phyloP scores from a whole-genome alignment of 192 early-diverging fungal species.

The Backusella morwellensis region DNA sequence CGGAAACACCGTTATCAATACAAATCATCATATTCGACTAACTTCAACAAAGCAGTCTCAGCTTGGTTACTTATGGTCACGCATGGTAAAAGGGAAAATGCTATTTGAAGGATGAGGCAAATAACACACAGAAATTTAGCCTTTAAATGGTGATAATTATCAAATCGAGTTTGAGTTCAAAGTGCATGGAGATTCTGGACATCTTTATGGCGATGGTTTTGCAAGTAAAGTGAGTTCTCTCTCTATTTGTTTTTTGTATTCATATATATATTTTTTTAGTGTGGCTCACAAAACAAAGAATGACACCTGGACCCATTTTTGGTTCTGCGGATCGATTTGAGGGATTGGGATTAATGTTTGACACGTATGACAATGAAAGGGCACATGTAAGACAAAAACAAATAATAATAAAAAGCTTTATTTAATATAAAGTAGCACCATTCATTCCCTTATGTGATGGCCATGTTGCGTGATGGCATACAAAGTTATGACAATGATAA shows the following conservation, averaged over 20 bases:
- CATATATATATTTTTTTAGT: conserved; percentile 28
- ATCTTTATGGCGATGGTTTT: conserved; percentile 92
- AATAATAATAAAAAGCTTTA: neutral
- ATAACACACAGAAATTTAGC: conserved; percentile 42
- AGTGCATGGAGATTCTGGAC: conserved; percentile 70
- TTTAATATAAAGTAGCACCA: conserved; percentile 34
- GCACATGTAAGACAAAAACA: conserved; percentile 38
- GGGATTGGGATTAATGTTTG: conserved; percentile 94
- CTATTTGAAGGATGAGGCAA: neutral
- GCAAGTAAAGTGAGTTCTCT: conserved; percentile 45
- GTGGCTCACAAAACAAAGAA: conserved; percentile 83
- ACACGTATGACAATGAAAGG: conserved; percentile 88
- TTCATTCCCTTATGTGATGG: conserved; percentile 86
- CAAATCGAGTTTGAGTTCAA: conserved; percentile 93
- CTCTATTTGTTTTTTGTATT: no score
- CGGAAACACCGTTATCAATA: conserved; percentile 86
- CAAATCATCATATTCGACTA: conserved; percentile 82
- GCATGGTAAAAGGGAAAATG: conserved; percentile 39
- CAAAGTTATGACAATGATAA: conserved; percentile 81
- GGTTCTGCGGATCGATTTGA: conserved; percentile 83
- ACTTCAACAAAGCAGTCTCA: conserved; percentile 80
- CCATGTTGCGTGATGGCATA: conserved; percentile 90
- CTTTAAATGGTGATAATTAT: conserved; percentile 64
- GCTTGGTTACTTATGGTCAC: conserved; percentile 79
- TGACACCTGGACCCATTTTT: conserved; percentile 79